Evolutionary conservation across 179 eudicot species (phyloP).

Genomic region (Spinacia oleracea): DNA sequence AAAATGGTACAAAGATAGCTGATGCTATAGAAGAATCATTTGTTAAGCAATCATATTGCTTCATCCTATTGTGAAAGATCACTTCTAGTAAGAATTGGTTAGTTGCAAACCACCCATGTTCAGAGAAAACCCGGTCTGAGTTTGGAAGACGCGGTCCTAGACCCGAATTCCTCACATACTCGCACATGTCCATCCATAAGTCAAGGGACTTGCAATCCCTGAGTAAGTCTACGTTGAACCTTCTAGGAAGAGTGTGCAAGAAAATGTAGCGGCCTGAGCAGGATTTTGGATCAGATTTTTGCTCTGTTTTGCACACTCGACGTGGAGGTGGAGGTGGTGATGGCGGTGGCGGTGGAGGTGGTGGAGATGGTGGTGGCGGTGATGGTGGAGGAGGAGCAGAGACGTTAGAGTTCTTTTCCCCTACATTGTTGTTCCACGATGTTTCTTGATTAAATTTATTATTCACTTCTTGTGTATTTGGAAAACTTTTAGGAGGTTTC

Average conservation of each 20-base stretch:
- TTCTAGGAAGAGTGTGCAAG: constrained; percentile 53
- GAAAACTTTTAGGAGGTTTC: constrained; percentile 19
- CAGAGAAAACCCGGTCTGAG: constrained; percentile 37
- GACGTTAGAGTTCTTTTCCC: background rate
- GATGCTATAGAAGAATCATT: constrained; percentile 57
- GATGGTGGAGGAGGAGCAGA: constrained; percentile 33
- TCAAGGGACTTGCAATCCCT: constrained; percentile 47
- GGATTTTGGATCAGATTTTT: constrained; percentile 16
- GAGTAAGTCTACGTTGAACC: constrained; percentile 51
- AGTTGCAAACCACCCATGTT: constrained; percentile 54
- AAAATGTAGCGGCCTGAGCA: constrained; percentile 55
- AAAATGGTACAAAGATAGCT: constrained; percentile 65
- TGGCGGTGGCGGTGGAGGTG: constrained; percentile 30
- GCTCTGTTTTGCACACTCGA: constrained; percentile 21
- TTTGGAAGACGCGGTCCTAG: constrained; percentile 46
- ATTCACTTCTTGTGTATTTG: constrained; percentile 7
- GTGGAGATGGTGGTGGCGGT: constrained; percentile 27
- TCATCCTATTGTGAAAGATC: constrained; percentile 65
- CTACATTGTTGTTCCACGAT: constrained; percentile 12
- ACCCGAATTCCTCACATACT: constrained; percentile 48
- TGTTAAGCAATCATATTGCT: constrained; percentile 61
- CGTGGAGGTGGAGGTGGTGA: constrained; percentile 27
- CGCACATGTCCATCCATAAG: constrained; percentile 67
- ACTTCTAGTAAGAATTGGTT: constrained; percentile 62
- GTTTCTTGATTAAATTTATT: constrained; percentile 22